These are phyloP conservation scores for Hanseniaspora lachancei DNA, from an alignment of 805 yeast genomes.

Conservation along the genomic window DNA sequence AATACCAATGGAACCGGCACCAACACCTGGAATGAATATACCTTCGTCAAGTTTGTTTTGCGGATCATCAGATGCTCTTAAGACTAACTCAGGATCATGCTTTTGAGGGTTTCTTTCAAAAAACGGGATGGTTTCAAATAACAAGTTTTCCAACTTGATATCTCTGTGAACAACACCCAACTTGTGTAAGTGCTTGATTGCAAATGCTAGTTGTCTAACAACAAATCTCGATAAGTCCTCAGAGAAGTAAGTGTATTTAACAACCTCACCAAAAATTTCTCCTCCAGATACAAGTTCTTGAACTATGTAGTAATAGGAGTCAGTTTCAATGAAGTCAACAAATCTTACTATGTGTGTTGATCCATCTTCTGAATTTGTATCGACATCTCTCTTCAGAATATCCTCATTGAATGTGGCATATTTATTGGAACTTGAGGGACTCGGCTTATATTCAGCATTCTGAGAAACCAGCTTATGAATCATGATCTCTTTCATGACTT, in stretches of 20 bases:
- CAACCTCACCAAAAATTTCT: slow-evolving; percentile 58
- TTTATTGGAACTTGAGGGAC: neutral
- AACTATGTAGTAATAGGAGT: slow-evolving; percentile 48
- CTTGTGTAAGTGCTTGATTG: slow-evolving; percentile 56
- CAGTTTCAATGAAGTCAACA: slow-evolving; percentile 53
- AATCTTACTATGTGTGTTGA: slow-evolving; percentile 46
- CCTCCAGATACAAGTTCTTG: slow-evolving; percentile 70
- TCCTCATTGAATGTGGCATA: neutral
- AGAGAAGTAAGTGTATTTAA: slow-evolving; percentile 50
- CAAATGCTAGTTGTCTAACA: slow-evolving; percentile 48
- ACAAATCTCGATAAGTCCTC: slow-evolving; percentile 55
- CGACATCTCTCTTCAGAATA: slow-evolving; percentile 6
- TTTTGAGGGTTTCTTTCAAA: slow-evolving; percentile 19
- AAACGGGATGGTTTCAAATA: slow-evolving; percentile 35
- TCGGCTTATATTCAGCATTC: neutral
- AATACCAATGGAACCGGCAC: slow-evolving; percentile 84
- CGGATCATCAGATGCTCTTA: slow-evolving; percentile 56
- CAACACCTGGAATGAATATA: slow-evolving; percentile 59
- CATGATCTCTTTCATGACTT: slow-evolving; percentile 68
- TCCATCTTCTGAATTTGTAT: slow-evolving; percentile 13
- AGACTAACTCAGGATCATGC: slow-evolving; percentile 18
- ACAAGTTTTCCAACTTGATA: slow-evolving; percentile 66
- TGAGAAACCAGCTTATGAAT: slow-evolving; percentile 53
- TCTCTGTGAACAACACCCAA: slow-evolving; percentile 75
- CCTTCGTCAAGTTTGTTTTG: slow-evolving; percentile 76